A percentile compares a stretch with the other conserved stretches of the same genome.
Conservation (phyloP, 1,139 yeast genomes). For the Wickerhamomyces sp. region DNA sequence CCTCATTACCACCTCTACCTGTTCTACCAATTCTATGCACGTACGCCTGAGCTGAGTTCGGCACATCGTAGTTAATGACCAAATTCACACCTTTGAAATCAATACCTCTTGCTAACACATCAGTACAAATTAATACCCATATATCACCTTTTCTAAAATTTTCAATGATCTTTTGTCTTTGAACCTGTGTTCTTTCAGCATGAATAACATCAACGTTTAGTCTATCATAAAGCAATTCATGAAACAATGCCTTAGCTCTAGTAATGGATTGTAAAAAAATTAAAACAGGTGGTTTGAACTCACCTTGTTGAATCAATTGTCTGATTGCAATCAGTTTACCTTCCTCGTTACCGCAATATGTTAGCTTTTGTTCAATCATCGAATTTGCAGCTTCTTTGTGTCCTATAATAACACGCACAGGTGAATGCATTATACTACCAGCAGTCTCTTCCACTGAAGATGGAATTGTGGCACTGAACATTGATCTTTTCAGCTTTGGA, state of each 20-base stretch:
- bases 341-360: conserved; percentile 89
- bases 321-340: conserved; percentile 91
- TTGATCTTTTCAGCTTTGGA: conserved; percentile 54
- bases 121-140: conserved; percentile 97
- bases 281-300: conserved; percentile 87
- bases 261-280: conserved; percentile 89
- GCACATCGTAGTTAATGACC: conserved; percentile 95
- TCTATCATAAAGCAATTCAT: conserved; percentile 86
- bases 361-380: conserved; percentile 77
- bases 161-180: conserved; percentile 81
- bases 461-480: conserved; percentile 95
- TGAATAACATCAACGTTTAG: conserved; percentile 94
- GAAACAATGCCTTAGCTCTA: conserved; percentile 92
- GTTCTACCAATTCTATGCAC: conserved; percentile 99
- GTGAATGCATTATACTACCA: conserved; percentile 75
- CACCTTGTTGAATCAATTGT: conserved; percentile 80
- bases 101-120: conserved; percentile 93
- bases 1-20: conserved; percentile 89
- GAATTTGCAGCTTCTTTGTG: conserved; percentile 90
- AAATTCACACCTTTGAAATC: conserved; percentile 94
- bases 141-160: conserved; percentile 84
- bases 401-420: conserved; percentile 85
- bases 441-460: conserved; percentile 91
- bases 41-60: conserved; percentile 89
- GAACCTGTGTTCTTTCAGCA: conserved; percentile 88